Conservation (phyloP, 805 yeast species). For the Kluyveromyces siamensis region DNA sequence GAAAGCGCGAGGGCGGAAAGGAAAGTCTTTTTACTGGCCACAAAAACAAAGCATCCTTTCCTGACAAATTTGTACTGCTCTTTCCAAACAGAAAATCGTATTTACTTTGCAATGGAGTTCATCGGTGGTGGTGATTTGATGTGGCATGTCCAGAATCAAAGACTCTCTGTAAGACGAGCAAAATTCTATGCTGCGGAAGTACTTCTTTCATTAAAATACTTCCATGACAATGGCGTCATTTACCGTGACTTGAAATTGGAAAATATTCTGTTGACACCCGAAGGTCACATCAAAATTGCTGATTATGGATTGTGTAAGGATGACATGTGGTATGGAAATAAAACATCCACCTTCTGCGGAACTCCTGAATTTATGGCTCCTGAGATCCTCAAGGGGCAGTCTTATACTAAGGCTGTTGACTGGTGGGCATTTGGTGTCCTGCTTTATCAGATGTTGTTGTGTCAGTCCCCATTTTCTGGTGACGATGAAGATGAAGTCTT, state of each 20-base stretch:
- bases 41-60: slow-evolving; percentile 87
- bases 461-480: slow-evolving; percentile 96
- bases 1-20: slow-evolving; percentile 93
- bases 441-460: slow-evolving; percentile 89
- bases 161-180: slow-evolving; percentile 84
- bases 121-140: slow-evolving; percentile 96
- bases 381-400: slow-evolving; percentile 87
- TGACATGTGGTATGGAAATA: slow-evolving; percentile 74
- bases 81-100: slow-evolving; percentile 95
- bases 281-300: slow-evolving; percentile 93
- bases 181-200: slow-evolving; percentile 98
- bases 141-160: slow-evolving; percentile 97
- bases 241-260: slow-evolving; percentile 95
- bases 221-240: slow-evolving; percentile 92
- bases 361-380: slow-evolving; percentile 99
- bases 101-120: slow-evolving; percentile 97
- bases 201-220: slow-evolving; percentile 76
- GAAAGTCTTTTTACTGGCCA: slow-evolving; percentile 76
- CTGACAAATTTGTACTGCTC: slow-evolving; percentile 85
- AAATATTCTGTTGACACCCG: slow-evolving; percentile 78
- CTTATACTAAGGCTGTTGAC: slow-evolving; percentile 89
- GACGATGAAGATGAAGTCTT: slow-evolving; percentile 96
- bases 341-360: slow-evolving; percentile 94
- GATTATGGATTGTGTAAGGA: slow-evolving; percentile 98
- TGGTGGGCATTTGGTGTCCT: slow-evolving; percentile 99